A percentile compares a stretch with the other conserved stretches of the same genome.
phyloP scores from a whole-genome alignment of 2,329 filamentous ascomycete species.

The Malbranchea cinnamomea region DNA sequence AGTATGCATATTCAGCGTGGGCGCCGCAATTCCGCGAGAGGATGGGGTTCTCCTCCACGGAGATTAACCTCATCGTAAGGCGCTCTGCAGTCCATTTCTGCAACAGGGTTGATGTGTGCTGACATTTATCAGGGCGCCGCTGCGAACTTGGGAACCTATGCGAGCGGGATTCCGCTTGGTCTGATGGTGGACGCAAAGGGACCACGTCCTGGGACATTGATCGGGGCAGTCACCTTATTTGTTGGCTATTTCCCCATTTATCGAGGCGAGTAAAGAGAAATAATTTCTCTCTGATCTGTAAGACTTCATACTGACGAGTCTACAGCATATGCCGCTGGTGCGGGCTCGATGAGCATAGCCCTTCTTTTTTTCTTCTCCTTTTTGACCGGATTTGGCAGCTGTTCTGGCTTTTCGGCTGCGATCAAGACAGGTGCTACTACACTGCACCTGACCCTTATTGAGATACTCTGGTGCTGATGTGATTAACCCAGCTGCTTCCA shows the following conservation, averaged over 20 bases:
- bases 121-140: constrained; percentile 35
- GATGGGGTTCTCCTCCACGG: constrained; percentile 74
- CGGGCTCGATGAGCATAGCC: constrained; percentile 39
- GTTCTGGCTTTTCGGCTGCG: constrained; percentile 74
- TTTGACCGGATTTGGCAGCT: constrained; percentile 75
- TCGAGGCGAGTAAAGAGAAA: constrained; percentile 34
- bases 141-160: constrained; percentile 72
- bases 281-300: no score
- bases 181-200: constrained; percentile 73
- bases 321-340: constrained; percentile 56
- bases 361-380: constrained; percentile 70
- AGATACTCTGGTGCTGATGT: background rate
- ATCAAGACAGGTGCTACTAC: constrained; percentile 51
- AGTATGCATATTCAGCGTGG: constrained; percentile 99
- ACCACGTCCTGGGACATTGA: constrained; percentile 60
- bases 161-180: constrained; percentile 74
- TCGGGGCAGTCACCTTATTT: constrained; percentile 58
- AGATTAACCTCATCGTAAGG: constrained; percentile 76
- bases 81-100: background rate
- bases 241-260: constrained; percentile 78
- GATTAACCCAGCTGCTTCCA: constrained; percentile 65
- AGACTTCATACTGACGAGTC: constrained; percentile 14
- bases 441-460: background rate
- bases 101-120: constrained; percentile 8
- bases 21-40: constrained; percentile 85